Percentiles rank a stretch among this genome's conserved stretches.
Evolutionary conservation across 2,329 filamentous ascomycete species (phyloP).

Genomic region (Pezicula carpinea): DNA sequence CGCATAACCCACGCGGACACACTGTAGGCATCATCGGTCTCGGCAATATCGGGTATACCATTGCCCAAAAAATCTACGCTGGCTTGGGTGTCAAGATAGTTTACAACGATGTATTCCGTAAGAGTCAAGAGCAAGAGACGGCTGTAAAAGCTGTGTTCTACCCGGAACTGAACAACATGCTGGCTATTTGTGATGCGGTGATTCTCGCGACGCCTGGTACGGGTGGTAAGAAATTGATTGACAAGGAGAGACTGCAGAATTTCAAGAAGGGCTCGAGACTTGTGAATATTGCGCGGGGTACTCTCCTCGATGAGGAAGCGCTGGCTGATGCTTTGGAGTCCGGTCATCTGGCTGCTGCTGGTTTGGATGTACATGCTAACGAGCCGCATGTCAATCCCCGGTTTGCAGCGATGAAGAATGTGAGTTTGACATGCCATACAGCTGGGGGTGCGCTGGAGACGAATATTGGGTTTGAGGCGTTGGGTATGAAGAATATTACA

Average conservation of each 20-base stretch:
- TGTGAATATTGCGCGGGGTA: slow-evolving; percentile 63
- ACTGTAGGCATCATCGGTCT: slow-evolving; percentile 64
- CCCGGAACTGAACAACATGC: slow-evolving; percentile 43
- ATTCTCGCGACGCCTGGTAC: slow-evolving; percentile 54
- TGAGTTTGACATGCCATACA: slow-evolving; percentile 59
- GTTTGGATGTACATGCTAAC: slow-evolving; percentile 58
- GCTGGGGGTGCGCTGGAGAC: slow-evolving; percentile 64
- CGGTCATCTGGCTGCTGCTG: slow-evolving; percentile 46
- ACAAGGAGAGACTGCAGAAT: slow-evolving; percentile 38
- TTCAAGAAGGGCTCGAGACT: slow-evolving; percentile 53
- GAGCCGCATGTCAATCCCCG: slow-evolving; percentile 43
- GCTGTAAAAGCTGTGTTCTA: slow-evolving; percentile 49
- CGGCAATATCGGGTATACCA: slow-evolving; percentile 58
- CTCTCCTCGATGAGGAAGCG: slow-evolving; percentile 60
- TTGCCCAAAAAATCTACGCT: slow-evolving; percentile 52
- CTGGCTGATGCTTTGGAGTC: slow-evolving; percentile 53
- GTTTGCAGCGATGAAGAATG: slow-evolving; percentile 25
- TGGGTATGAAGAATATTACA: slow-evolving; percentile 64
- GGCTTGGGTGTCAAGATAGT: slow-evolving; percentile 64
- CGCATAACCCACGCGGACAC: slow-evolving; percentile 59
- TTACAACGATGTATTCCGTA: slow-evolving; percentile 54
- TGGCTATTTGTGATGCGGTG: slow-evolving; percentile 52
- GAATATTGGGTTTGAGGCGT: slow-evolving; percentile 55
- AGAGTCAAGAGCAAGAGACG: slow-evolving; percentile 27
- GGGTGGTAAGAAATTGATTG: slow-evolving; percentile 45